Base-by-base conservation (phyloP, 2,329 filamentous ascomycete species). In the Apiospora pterosperma region DNA sequence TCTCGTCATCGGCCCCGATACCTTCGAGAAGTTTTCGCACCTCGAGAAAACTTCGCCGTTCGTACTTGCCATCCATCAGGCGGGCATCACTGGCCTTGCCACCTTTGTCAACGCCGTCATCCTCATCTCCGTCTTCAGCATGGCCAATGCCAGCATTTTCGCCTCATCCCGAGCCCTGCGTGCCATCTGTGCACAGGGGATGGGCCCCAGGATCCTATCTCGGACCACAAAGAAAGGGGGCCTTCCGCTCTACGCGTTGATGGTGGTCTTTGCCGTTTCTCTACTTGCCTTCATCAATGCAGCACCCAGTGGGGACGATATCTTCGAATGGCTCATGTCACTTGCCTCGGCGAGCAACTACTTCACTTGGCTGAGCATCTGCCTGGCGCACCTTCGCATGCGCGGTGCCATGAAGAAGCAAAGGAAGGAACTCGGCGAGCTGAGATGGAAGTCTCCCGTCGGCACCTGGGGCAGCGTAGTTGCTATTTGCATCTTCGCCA, bases 271-370 rank as follows among this genome's bases (percentile, higher is more conserved):
- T 0, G 61, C 81, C 0, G 88, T 93, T 75, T 86, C 83, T 64
- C 83, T 90, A 59, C 81, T 93, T 19, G 91, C 89, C 42, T 92
- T 89, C 76, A 84, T 90, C 81, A 90, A 89, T 69, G 86, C 89
- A 5, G 76, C 81, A 3, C 82, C 82, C 69, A 82, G 86, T 71
- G 85, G 85, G 2, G 83, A 81, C 66, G 75, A 75, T 21, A 82
- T 90, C 19, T 90, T 90, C 73, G 77, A 75, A 62, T 89, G 81
- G 81, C 75, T 84, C 63, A 74, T 81, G 59, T 81, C 81, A 58
- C 72, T 84, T 8, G 79, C 79, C 52, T 80, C 81, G 3, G 77
- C 81, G n/a, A 78, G 79, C 36, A 80, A 79, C 59, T 75, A 83
- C 65, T 79, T 84, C 66, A 82, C 81, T 55, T 85, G 83, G 83